Evolutionary conservation across 768 basidiomycete species (phyloP).

Genomic region (Mycena galericulata): DNA sequence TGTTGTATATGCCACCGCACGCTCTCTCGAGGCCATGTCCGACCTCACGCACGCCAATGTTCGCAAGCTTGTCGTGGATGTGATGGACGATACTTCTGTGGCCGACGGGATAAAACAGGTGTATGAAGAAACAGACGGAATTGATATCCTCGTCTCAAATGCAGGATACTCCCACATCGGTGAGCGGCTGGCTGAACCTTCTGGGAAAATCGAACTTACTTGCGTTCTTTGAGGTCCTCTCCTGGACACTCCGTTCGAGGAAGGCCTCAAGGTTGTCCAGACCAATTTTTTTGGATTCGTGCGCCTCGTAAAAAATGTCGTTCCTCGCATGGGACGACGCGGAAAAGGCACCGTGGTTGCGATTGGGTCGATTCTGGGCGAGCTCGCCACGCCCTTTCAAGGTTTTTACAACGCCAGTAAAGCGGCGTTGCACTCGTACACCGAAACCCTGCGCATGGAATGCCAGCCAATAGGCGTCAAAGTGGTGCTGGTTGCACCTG

Average conservation of each 20-base stretch:
- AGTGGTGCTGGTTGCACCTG: conserved; percentile 46
- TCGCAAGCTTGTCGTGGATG: conserved; percentile 56
- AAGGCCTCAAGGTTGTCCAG: conserved; percentile 38
- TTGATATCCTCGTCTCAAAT: conserved; percentile 68
- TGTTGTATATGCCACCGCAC: conserved; percentile 66
- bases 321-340: conserved; percentile 45
- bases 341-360: conserved; percentile 46
- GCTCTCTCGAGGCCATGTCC: conserved; percentile 57
- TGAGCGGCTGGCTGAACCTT: conserved; percentile 26
- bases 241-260: conserved; percentile 41
- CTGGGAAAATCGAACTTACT: not conserved
- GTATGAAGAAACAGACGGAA: conserved; percentile 55
- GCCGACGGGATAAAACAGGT: conserved; percentile 51
- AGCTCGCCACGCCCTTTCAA: conserved; percentile 43
- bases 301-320: conserved; percentile 43
- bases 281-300: conserved; percentile 44
- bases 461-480: conserved; percentile 43
- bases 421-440: conserved; percentile 43
- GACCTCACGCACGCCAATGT: conserved; percentile 51
- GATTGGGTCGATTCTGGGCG: conserved; percentile 46
- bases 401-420: conserved; percentile 47
- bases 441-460: conserved; percentile 48
- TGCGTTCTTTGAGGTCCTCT: conserved; percentile 37
- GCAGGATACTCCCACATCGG: conserved; percentile 55
- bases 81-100: conserved; percentile 55